Evolutionary conservation across 75 land plant species (phyloP).

Genomic region (Cryptomeria japonica): DNA sequence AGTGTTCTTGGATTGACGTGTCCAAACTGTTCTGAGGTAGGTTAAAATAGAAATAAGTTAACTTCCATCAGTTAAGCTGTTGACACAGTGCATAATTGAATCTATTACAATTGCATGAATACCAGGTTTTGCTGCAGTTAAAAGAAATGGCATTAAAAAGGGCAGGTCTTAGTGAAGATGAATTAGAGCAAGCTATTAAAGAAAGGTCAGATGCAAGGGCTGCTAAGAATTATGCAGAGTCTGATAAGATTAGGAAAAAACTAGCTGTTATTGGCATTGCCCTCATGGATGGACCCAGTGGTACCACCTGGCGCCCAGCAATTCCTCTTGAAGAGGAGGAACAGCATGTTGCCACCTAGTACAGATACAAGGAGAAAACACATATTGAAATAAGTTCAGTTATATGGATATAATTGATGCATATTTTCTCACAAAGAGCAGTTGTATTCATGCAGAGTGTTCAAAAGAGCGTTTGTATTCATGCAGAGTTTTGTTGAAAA

Average conservation of each 20-base stretch:
- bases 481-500: background rate
- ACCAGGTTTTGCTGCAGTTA: constrained; percentile 72
- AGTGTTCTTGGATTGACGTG: constrained; percentile 57
- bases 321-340: constrained; percentile 39
- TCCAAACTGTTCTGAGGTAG: constrained; percentile 55
- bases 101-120: background rate
- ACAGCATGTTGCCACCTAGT: constrained; percentile 5
- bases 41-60: background rate
- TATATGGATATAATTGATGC: background rate
- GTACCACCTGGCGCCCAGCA: constrained; percentile 81
- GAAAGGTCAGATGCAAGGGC: constrained; percentile 76
- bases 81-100: background rate
- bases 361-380: background rate
- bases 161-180: constrained; percentile 65
- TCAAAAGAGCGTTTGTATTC: background rate
- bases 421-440: background rate
- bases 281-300: constrained; percentile 90
- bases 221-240: constrained; percentile 62
- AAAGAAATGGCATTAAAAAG: constrained; percentile 71
- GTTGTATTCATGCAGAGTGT: background rate
- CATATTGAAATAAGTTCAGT: background rate
- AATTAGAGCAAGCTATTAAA: constrained; percentile 49
- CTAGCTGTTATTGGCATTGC: constrained; percentile 66
- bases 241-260: constrained; percentile 74
- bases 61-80: background rate